Conservation (phyloP, 495 filamentous ascomycete species). For the Cercophora scortea region DNA sequence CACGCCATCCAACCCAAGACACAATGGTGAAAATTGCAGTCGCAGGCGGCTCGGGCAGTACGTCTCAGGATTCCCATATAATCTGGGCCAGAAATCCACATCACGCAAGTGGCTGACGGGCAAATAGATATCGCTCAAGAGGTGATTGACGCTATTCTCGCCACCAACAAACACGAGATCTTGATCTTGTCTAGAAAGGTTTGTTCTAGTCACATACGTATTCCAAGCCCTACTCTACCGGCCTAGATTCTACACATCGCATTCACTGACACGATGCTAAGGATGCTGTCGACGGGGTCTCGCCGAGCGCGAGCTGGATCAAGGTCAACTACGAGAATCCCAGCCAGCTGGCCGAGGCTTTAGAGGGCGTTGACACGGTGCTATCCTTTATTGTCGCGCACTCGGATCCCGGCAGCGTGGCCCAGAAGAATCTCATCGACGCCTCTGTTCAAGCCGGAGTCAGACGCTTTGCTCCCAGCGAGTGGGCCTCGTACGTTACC, state of each 20-base stretch:
- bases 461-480: constrained; percentile 48
- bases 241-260: neutral
- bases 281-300: no score
- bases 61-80: constrained; percentile 8
- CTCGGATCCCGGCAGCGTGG: constrained; percentile 22
- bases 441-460: constrained; percentile 45
- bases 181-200: constrained; percentile 35
- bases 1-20: neutral
- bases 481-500: constrained; percentile 21
- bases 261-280: no score
- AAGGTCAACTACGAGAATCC: constrained; percentile 37
- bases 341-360: constrained; percentile 21
- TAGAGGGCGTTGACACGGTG: constrained; percentile 46
- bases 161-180: constrained; percentile 45
- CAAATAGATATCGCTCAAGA: constrained; percentile 43
- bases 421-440: constrained; percentile 45
- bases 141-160: constrained; percentile 45
- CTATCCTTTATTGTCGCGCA: constrained; percentile 42
- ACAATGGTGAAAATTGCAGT: constrained; percentile 49
- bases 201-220: no score
- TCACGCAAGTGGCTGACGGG: neutral
- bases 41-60: constrained; percentile 47
- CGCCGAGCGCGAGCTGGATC: constrained; percentile 15
- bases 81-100: neutral
- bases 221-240: neutral